These are phyloP conservation scores for Citrus mangshanensis DNA, from an alignment of 345 rosid genomes.

Conservation along the genomic window DNA sequence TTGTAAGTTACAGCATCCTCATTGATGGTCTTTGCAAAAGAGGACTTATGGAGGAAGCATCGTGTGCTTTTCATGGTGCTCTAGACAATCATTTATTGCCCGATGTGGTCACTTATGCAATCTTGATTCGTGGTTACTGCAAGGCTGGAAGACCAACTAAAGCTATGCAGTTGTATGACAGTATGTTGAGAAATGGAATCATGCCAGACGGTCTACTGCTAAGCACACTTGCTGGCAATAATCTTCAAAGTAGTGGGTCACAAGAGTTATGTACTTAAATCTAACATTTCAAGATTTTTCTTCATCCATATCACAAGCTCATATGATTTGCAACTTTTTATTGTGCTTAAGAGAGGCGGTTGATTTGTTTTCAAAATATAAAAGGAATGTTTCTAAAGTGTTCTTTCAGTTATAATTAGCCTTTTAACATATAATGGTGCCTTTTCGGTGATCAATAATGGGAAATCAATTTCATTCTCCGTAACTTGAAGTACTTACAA, in stretches of 20 bases:
- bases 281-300: background rate
- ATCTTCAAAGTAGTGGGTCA: conserved; percentile 17
- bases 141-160: conserved; percentile 42
- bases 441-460: background rate
- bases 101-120: conserved; percentile 44
- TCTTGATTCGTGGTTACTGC: conserved; percentile 52
- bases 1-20: conserved; percentile 49
- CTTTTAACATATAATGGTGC: background rate
- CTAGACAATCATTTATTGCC: conserved; percentile 32
- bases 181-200: conserved; percentile 37
- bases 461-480: too few relatives aligned
- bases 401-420: background rate
- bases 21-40: conserved; percentile 51
- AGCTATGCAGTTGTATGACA: conserved; percentile 36
- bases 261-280: background rate
- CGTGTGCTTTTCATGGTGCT: conserved; percentile 32
- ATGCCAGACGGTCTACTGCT: conserved; percentile 39
- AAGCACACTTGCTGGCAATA: conserved; percentile 31
- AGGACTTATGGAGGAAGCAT: conserved; percentile 42
- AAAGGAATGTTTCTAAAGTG: background rate
- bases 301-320: background rate
- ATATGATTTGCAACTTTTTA: background rate
- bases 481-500: background rate
- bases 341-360: background rate
- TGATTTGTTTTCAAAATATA: background rate